Evolutionary conservation across 768 basidiomycete species (phyloP), one percentile per base, ranked within the genome.

Genomic region (Psilocybe cubensis): DNA sequence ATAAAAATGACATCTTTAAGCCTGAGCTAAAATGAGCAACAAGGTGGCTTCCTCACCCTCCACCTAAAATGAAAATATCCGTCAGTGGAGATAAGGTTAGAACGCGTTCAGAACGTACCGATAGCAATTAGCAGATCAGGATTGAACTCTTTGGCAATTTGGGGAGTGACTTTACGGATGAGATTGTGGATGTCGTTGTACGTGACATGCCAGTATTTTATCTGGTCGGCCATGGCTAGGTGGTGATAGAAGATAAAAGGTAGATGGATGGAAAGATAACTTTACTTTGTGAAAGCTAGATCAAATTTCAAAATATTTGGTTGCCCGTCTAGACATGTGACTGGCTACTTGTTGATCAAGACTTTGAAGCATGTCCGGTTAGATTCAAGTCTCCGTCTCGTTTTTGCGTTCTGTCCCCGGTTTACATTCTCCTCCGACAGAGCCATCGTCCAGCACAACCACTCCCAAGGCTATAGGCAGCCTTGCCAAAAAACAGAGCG

Each of bases 151-250:
- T 70, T 70, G 28, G 86, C 88, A 65, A 98, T 94, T 66, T 82
- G 78, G 46, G 79, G 78, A 1, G 89, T 86, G 1, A 81, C 78
- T 11, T 73, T 76, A 64, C 86, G 86, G 65, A 96, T 94, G 59
- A 94, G 80, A 63, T 92, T 92, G 80, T 97, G 95, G 53, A 96
- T 87, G 49, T 96, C 89, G 66, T 96, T 96, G 78, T 97, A 97
- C 18, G 93, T 96, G 54, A 88, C 79, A 54, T 78, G 86, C 70
- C 83, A 65, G 68, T 92, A 91, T 66, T 87, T 71, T 38, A 84
- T 77, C 67, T 79, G 75, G 45, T 66, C 66, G 53, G 72, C 58
- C 78, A 79, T 80, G 62, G 61, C 69, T 47, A 52, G 41, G 35
- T 35, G 47, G 31, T 43, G 47, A 52, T 25, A 43, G 47, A 57